Evolutionary conservation across 768 basidiomycete species (phyloP), one percentile per base, ranked within the genome.

Genomic region (Suillus lakei): DNA sequence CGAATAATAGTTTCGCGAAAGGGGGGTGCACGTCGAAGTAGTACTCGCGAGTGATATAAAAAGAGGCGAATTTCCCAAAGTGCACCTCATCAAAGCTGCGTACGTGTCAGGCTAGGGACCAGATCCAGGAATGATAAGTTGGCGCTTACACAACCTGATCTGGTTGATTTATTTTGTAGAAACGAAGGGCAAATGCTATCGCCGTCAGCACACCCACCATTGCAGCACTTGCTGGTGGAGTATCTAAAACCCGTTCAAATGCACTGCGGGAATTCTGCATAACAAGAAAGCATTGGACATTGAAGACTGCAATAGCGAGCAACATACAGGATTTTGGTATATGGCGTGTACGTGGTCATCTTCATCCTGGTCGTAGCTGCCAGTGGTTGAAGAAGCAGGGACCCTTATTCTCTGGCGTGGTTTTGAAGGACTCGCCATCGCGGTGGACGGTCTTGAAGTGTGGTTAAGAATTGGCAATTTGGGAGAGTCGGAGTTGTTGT

Each of bases 1-100:
- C 98, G 73, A 97, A 94, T 30, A 99, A 84, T 66, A 99, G 85
- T 77, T 99, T 99, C 48, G 98, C 96, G 60, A 99, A 87, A 2
- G 98, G 98, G 43, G 98, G 98, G 73, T 99, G 98, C 9, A 99
- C 97, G 76, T 99, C 98, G 82, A 99, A 99, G 80, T 99, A 99
- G 82, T 98, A 99, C 78, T 98, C 88, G 68, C 97, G 86, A 54
- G 81, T 81, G 74, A 99, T 89, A 78, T 99, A 99, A 79, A 95
- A 93, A 6, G 93, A 88, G 15, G 98, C 96, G 75, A 99, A 99
- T 78, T 98, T 98, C 67, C 97, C 97, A 74, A 99, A 99, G 75
- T 99, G 97, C 15, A 98, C 97, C 80, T 99, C 96, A 75, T 98
- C 96, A 74, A 98, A 98, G 56, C 95, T 96, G 70, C 43, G 53